A percentile compares a stretch with the other conserved stretches of the same genome.
These are phyloP conservation scores for Oldenlandia corymbosa DNA, from an alignment of 257 asterid species.

Conservation along the genomic window DNA sequence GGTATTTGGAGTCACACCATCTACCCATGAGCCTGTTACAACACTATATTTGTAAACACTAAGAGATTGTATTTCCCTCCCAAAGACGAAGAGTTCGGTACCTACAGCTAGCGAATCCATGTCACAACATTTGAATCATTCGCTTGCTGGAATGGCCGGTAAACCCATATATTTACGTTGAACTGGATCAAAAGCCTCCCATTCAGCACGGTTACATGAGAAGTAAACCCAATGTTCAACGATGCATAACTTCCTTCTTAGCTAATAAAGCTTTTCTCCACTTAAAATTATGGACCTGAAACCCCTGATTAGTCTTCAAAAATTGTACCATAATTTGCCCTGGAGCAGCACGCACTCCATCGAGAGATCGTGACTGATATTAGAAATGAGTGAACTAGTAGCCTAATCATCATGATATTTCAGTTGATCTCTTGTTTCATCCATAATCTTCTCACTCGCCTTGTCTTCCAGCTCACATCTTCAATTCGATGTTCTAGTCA, in stretches of 20 bases:
- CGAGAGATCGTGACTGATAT: conserved; percentile 34
- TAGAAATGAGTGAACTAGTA: conserved; percentile 23
- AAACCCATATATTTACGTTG: conserved; percentile 31
- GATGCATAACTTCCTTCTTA: conserved; percentile 27
- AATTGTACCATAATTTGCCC: conserved; percentile 27
- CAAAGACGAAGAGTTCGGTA: conserved; percentile 41
- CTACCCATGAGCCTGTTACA: conserved; percentile 30
- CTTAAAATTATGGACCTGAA: conserved; percentile 32
- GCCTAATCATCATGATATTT: neutral
- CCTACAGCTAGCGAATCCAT: conserved; percentile 44
- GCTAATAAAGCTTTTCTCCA: conserved; percentile 30
- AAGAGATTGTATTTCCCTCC: conserved; percentile 26
- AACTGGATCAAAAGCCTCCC: conserved; percentile 46
- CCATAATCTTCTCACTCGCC: conserved; percentile 24
- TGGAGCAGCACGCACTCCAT: conserved; percentile 28
- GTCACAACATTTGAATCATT: conserved; percentile 36
- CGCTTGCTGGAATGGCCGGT: conserved; percentile 27
- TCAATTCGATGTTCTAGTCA: conserved; percentile 31
- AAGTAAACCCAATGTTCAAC: conserved; percentile 42
- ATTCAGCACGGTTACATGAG: conserved; percentile 30
- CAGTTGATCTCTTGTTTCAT: conserved; percentile 10
- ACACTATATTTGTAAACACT: conserved; percentile 30
- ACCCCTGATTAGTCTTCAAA: conserved; percentile 24
- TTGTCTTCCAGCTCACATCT: too few relatives aligned
- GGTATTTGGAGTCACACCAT: conserved; percentile 22